A percentile compares a stretch with the other conserved stretches of the same genome.
Conservation (phyloP, 805 yeast species). For the Peterozyma xylosa region DNA sequence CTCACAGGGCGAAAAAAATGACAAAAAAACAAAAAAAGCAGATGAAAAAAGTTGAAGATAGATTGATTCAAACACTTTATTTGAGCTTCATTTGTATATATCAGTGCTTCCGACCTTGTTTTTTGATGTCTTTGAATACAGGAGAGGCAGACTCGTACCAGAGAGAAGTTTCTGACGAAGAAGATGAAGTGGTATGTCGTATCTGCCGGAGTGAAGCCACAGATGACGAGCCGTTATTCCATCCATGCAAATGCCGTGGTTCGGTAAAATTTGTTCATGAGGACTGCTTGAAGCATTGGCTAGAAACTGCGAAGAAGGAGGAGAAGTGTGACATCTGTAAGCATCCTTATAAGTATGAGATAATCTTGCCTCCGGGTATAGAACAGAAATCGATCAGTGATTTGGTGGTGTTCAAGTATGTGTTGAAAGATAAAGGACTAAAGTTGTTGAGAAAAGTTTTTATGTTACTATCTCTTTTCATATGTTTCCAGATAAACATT, state of each 20-base stretch:
- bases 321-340: conserved; percentile 86
- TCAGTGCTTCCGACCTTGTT: too few relatives aligned
- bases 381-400: conserved; percentile 28
- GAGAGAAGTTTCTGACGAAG: background rate
- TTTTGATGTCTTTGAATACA: too few relatives aligned
- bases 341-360: conserved; percentile 48
- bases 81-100: too few relatives aligned
- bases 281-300: conserved; percentile 87
- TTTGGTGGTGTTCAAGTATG: conserved; percentile 44
- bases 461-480: conserved; percentile 21
- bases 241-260: conserved; percentile 93
- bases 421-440: conserved; percentile 28
- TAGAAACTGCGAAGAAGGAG: conserved; percentile 55
- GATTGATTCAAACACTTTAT: too few relatives aligned
- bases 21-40: too few relatives aligned
- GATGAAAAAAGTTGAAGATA: too few relatives aligned
- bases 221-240: conserved; percentile 66
- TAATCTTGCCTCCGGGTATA: conserved; percentile 29
- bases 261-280: conserved; percentile 91
- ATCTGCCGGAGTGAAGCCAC: conserved; percentile 93
- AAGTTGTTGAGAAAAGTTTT: conserved; percentile 1
- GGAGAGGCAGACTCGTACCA: too few relatives aligned
- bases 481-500: conserved; percentile 30
- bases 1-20: too few relatives aligned
- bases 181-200: conserved; percentile 61